Evolutionary conservation across 2,329 filamentous ascomycete species (phyloP).

Genomic region (Hypoxylon sp.): DNA sequence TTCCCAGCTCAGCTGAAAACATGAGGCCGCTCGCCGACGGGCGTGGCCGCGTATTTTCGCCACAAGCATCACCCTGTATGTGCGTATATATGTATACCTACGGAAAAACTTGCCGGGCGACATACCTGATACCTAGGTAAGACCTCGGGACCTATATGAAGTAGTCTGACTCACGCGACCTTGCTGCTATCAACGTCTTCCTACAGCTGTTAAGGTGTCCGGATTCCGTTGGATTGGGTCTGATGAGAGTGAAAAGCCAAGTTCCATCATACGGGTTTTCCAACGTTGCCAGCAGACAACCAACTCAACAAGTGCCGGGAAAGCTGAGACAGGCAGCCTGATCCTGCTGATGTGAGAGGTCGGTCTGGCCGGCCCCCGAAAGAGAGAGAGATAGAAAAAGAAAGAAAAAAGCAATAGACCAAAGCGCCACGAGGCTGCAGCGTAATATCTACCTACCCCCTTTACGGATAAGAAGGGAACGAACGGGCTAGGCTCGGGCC

Average conservation of each 20-base stretch:
- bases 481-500: not conserved
- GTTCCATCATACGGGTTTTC: too few relatives aligned
- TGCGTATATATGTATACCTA: not conserved
- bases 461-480: conserved; percentile 20
- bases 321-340: conserved; percentile 15
- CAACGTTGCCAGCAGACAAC: too few relatives aligned
- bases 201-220: too few relatives aligned
- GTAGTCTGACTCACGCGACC: too few relatives aligned
- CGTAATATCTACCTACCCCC: conserved; percentile 34
- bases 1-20: conserved; percentile 25
- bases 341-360: conserved; percentile 24
- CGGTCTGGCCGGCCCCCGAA: too few relatives aligned
- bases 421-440: conserved; percentile 27
- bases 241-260: too few relatives aligned
- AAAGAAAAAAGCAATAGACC: too few relatives aligned
- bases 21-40: conserved; percentile 23
- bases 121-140: not conserved
- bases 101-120: too few relatives aligned
- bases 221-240: too few relatives aligned
- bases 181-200: not conserved
- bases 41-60: conserved; percentile 1
- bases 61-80: not conserved
- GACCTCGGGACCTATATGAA: too few relatives aligned
- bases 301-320: conserved; percentile 18
- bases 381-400: too few relatives aligned